These are phyloP conservation scores for Chlorella sp. DNA, from an alignment of 139 green algal species.

Conservation along the genomic window DNA sequence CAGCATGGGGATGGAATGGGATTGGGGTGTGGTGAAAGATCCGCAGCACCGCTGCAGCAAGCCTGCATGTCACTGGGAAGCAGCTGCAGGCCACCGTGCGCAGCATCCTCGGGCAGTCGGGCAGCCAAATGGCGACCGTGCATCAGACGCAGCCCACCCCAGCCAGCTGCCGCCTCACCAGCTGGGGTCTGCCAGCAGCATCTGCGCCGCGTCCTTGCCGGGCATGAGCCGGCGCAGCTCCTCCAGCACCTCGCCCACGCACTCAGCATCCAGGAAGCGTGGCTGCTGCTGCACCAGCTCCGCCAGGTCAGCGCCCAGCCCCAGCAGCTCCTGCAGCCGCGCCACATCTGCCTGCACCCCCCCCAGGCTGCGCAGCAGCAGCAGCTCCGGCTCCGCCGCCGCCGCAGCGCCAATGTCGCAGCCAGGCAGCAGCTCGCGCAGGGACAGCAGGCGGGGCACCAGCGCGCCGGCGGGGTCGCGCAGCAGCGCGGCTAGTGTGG, in stretches of 20 bases:
- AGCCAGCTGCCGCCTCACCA: not conserved
- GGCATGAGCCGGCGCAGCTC: constrained; percentile 52
- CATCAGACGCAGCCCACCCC: too few relatives aligned
- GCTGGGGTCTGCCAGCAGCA: constrained; percentile 39
- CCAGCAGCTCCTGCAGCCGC: constrained; percentile 5
- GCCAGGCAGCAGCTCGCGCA: constrained; percentile 37
- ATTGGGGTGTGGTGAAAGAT: too few relatives aligned
- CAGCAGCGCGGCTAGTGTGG: constrained; percentile 40
- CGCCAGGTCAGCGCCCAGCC: not conserved
- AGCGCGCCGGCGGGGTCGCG: constrained; percentile 19
- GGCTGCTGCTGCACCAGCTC: constrained; percentile 1
- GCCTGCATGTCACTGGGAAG: too few relatives aligned
- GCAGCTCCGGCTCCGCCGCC: constrained; percentile 33
- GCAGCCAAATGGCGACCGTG: too few relatives aligned
- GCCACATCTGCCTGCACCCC: not conserved
- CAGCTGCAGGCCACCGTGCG: too few relatives aligned
- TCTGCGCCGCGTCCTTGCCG: constrained; percentile 17
- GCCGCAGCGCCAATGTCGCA: constrained; percentile 34
- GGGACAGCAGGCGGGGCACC: constrained; percentile 17
- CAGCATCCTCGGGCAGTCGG: too few relatives aligned
- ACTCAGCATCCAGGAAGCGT: constrained; percentile 29
- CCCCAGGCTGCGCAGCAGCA: constrained; percentile 28
- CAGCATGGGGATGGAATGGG: too few relatives aligned
- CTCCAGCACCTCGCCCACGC: constrained; percentile 35
- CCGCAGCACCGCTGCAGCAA: too few relatives aligned